Conservation (phyloP, 352 stramenopile genomes). For the Phytophthora colocasiae region DNA sequence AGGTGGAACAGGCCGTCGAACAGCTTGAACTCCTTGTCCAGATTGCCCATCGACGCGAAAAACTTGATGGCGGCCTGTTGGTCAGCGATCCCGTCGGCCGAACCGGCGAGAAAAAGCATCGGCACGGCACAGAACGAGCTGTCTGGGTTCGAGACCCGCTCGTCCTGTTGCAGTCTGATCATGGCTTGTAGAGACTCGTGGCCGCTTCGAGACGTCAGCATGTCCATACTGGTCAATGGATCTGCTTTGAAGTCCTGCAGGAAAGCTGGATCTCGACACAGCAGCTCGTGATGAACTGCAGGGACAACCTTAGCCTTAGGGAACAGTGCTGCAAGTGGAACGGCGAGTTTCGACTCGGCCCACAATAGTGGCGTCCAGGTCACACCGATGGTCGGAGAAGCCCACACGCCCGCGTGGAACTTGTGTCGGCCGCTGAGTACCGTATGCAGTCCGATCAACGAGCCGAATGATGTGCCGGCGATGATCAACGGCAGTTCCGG, state of each 20-base stretch:
- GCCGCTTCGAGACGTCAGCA: constrained; percentile 47
- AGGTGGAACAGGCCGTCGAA: constrained; percentile 65
- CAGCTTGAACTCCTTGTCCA: constrained; percentile 68
- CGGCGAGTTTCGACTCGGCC: constrained; percentile 44
- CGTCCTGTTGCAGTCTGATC: constrained; percentile 36
- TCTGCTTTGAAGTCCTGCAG: constrained; percentile 54
- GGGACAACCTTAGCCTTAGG: constrained; percentile 50
- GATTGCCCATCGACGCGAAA: constrained; percentile 48
- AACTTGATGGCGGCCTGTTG: constrained; percentile 55
- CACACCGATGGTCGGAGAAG: constrained; percentile 58
- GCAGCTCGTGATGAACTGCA: constrained; percentile 50
- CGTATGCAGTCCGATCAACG: constrained; percentile 61
- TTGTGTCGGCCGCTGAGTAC: constrained; percentile 52
- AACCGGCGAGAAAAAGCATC: constrained; percentile 49
- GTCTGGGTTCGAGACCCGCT: constrained; percentile 31
- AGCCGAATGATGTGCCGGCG: constrained; percentile 66
- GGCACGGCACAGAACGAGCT: constrained; percentile 41
- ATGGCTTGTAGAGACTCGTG: constrained; percentile 43
- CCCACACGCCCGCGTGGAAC: constrained; percentile 60
- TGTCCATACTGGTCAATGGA: constrained; percentile 51
- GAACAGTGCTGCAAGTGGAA: constrained; percentile 45
- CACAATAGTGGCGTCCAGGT: constrained; percentile 52
- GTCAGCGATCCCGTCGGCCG: constrained; percentile 52
- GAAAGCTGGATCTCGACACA: constrained; percentile 48
- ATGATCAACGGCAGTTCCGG: constrained; percentile 44